Base-by-base conservation (phyloP, 108 stramenopile genomes). In the Fragilariopsis cylindrus region DNA sequence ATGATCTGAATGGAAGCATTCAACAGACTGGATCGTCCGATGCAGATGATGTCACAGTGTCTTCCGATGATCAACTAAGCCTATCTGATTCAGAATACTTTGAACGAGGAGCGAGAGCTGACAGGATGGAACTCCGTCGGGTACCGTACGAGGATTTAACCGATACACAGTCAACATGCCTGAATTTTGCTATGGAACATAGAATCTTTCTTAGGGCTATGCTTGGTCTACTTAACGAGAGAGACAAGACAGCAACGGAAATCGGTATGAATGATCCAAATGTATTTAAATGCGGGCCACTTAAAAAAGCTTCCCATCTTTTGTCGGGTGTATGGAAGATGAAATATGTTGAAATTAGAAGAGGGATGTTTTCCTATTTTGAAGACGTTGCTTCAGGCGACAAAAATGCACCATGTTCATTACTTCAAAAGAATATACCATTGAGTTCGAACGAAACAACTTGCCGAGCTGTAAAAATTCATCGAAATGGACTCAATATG, bases 301-400 rank as follows among this genome's bases (percentile, higher is more conserved):
- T 94, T 39, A 90, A 87, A 70, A 94, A 92, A 72, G 93, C 90
- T 41, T 88, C 93, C 5, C 81, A 83, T 58, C 56, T 89, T 50
- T 70, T 92, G 8, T 83, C 72, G 69, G 93, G 93, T 11, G 65
- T 90, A n/a, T 94, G 93, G 93, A 90, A 87, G 69, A 83, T 83
- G 53, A 94, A 92, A 65, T 89, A 79, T 73, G 87, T 90, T 4
- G 93, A 94, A 79, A 80, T 94, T 49, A 73, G 91, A 42, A 73
- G 82, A 55, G 93, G 93, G 13, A 81, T 89, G 64, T 90, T 93
- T 42, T 85, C 85, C 46, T 92, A 92, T 56, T 93, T 82, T 67
- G 87, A 89, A 64, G 82, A 84, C 62, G 66, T 67, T 8, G 65
- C 69, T 8, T 79, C 80, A 9, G 79, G 76, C 40, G 72, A 84